Evolutionary conservation across 441 rosid genomes (phyloP), one percentile per base, ranked within the genome.

Genomic region (Kokia cookei): DNA sequence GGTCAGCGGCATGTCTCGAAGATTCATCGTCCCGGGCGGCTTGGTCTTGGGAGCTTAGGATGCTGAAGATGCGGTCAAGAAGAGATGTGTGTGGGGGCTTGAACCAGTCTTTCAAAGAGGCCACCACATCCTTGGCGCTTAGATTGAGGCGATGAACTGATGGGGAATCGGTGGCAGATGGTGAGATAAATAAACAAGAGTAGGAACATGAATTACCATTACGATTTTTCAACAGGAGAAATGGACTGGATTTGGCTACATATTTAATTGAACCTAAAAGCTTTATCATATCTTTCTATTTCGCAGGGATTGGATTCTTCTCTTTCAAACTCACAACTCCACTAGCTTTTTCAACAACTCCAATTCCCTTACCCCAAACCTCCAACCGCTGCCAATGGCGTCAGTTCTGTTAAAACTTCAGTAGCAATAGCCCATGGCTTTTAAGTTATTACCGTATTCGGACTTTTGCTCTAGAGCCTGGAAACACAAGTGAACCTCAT

Each of bases 71-170:
- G 22, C 76, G 86, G 69, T 86, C 81, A 59, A 88, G 73, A n/a
- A 76, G 60, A 1, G 59, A 32, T 53, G 15, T 65, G 62, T 80
- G 77, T 2, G 76, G 77, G 71, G 65, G 47, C 59, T 79, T 76
- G 81, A 93, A 90, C 93, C 96, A 90, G 61, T 81, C 82, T 75
- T 82, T 89, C 15, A 90, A 77, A 27, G 85, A 79, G 9, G 73
- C 71, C 13, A 79, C 85, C 1, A 86, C 75, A 66, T 86, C 71
- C 68, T 66, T 83, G 32, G 91, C 80, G 73, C 51, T 78, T 4
- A 72, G 7, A 19, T 59, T 26, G 9, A 58, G 54, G 27, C 4
- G 57, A 9, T 27, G 26, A 13, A 22, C 3, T 9, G 72, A 51
- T 9, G 67, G 32, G 57, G 67, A 24, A 13, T 43, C 12, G 4